Conservation (phyloP, 805 yeast species). For the Metschnikowia noctiluminum region DNA sequence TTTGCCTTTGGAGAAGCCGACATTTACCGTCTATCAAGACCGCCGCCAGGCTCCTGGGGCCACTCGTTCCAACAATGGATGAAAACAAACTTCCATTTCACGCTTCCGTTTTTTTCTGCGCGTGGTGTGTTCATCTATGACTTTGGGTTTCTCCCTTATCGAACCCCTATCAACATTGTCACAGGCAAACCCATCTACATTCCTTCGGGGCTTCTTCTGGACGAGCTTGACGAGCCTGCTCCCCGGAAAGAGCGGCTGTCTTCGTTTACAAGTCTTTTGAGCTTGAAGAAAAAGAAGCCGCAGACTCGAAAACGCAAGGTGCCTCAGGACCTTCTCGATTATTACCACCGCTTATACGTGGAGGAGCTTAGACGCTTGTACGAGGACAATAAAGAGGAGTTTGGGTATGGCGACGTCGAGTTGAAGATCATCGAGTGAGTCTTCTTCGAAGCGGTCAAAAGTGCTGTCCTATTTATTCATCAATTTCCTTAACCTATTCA, state of each 20-base stretch:
- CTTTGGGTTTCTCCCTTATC: constrained; percentile 83
- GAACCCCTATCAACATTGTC: constrained; percentile 76
- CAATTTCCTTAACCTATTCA: constrained; percentile 1
- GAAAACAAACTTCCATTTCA: constrained; percentile 71
- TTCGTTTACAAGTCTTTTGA: constrained; percentile 31
- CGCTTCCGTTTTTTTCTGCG: constrained; percentile 88
- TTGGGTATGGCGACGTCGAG: constrained; percentile 47
- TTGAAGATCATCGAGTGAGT: constrained; percentile 42
- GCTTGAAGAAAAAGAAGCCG: constrained; percentile 16
- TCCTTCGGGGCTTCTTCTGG: constrained; percentile 39
- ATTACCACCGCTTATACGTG: constrained; percentile 70
- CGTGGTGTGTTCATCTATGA: constrained; percentile 91
- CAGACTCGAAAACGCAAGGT: constrained; percentile 25
- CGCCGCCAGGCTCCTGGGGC: constrained; percentile 41
- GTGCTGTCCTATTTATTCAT: constrained; percentile 1
- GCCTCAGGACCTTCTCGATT: constrained; percentile 48
- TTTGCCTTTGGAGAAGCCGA: constrained; percentile 88
- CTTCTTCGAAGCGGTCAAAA: neutral
- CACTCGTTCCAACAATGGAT: constrained; percentile 66
- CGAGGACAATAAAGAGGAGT: constrained; percentile 61
- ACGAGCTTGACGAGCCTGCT: constrained; percentile 30
- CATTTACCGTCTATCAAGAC: constrained; percentile 43
- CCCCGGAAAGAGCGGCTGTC: constrained; percentile 14
- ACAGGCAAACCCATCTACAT: constrained; percentile 65
- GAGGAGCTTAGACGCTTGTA: constrained; percentile 60